Evolutionary conservation across 768 basidiomycete species (phyloP).

Genomic region (Termitomyces sp.): DNA sequence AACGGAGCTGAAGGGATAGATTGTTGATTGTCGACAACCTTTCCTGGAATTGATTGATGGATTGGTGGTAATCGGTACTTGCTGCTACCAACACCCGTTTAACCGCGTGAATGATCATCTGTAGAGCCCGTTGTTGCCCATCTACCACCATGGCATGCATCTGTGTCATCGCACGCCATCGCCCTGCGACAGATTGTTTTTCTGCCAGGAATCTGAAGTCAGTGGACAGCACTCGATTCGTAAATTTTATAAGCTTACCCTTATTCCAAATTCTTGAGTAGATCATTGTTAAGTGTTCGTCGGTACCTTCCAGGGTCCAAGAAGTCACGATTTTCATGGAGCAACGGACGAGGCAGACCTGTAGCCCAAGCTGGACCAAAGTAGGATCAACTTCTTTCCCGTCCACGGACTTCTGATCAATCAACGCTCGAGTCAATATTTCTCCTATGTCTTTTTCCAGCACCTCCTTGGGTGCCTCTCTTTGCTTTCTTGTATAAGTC

Average conservation of each 20-base stretch:
- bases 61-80: not conserved
- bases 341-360: slow-evolving; percentile 12
- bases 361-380: slow-evolving; percentile 15
- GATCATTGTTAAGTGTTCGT: slow-evolving; percentile 1
- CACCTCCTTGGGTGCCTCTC: not conserved
- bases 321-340: slow-evolving; percentile 6
- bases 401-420: not conserved
- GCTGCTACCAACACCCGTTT: not conserved
- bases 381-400: slow-evolving; percentile 9
- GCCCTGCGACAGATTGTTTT: slow-evolving; percentile 15
- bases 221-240: too few relatives aligned
- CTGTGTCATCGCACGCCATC: slow-evolving; percentile 14
- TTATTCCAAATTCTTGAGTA: slow-evolving; percentile 8
- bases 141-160: not conserved
- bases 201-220: slow-evolving; percentile 4
- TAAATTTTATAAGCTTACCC: slow-evolving; percentile 4
- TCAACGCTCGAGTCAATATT: slow-evolving; percentile 7
- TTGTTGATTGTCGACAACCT: slow-evolving; percentile 7
- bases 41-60: not conserved
- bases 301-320: slow-evolving; percentile 10
- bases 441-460: slow-evolving; percentile 4
- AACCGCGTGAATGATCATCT: not conserved
- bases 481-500: not conserved
- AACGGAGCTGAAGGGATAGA: slow-evolving; percentile 10
- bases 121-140: not conserved